These are phyloP conservation scores for Lactuca saligna DNA, from an alignment of 129 eudicot species.

Conservation along the genomic window DNA sequence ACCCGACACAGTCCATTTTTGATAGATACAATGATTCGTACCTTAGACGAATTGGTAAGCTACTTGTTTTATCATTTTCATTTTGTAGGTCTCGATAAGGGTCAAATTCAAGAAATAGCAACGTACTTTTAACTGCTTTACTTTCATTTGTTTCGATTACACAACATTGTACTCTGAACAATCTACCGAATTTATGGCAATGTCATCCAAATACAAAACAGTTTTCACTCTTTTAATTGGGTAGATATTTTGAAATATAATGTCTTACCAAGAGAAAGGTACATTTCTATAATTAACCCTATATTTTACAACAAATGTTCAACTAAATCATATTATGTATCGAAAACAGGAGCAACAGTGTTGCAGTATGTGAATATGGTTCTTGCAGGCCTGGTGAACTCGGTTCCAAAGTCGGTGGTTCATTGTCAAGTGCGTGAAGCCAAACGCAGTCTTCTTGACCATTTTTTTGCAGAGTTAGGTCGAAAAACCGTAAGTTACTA, in stretches of 20 bases:
- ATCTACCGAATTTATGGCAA: too few relatives aligned
- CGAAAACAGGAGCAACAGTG: constrained; percentile 29
- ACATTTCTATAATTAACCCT: too few relatives aligned
- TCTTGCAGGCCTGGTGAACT: constrained; percentile 42
- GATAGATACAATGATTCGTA: constrained; percentile 49
- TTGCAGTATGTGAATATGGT: constrained; percentile 51
- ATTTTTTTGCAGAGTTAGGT: constrained; percentile 50
- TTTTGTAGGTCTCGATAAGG: not conserved
- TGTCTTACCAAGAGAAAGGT: too few relatives aligned
- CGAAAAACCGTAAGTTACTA: constrained; percentile 36
- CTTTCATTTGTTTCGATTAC: too few relatives aligned
- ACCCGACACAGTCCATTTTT: constrained; percentile 37
- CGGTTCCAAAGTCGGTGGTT: constrained; percentile 54
- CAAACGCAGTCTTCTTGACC: constrained; percentile 44
- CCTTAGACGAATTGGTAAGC: constrained; percentile 48
- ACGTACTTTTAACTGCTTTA: too few relatives aligned
- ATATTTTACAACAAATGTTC: not conserved
- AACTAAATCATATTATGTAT: not conserved
- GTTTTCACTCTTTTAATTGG: too few relatives aligned
- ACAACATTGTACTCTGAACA: too few relatives aligned
- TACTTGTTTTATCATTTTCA: not conserved
- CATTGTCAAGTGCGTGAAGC: constrained; percentile 61
- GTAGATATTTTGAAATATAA: too few relatives aligned
- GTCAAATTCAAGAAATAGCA: too few relatives aligned
- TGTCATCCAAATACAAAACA: too few relatives aligned